Conservation (phyloP, 2,329 filamentous ascomycete species). For the Fusarium buharicum region DNA sequence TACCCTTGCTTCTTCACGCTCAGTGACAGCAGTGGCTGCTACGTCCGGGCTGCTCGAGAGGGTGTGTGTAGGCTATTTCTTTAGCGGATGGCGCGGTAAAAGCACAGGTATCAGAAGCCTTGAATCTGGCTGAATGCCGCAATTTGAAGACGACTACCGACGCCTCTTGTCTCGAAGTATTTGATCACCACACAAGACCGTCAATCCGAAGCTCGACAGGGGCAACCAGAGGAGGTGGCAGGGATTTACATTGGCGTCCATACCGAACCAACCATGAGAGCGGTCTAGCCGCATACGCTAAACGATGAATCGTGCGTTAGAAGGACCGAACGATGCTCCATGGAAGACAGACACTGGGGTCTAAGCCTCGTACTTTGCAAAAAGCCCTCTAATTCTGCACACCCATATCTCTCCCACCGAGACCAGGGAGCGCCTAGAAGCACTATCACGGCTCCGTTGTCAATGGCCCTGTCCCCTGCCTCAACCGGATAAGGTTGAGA, state of each 20-base stretch:
- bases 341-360: conserved; percentile 42
- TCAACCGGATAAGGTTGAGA: conserved; percentile 35
- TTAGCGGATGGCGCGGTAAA: conserved; percentile 16
- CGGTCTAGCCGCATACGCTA: conserved; percentile 38
- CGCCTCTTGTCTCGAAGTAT: conserved; percentile 20
- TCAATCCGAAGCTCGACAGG: conserved; percentile 33
- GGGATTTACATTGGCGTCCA: conserved; percentile 28
- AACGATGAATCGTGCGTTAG: conserved; percentile 46
- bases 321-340: conserved; percentile 47
- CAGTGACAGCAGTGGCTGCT: conserved; percentile 25
- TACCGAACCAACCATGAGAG: conserved; percentile 36
- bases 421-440: conserved; percentile 25
- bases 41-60: neutral
- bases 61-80: neutral
- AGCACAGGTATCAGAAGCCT: conserved; percentile 1
- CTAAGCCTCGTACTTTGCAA: conserved; percentile 46
- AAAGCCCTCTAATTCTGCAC: conserved; percentile 38
- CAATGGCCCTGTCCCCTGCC: conserved; percentile 21
- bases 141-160: conserved; percentile 31
- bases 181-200: conserved; percentile 22
- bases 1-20: conserved; percentile 18
- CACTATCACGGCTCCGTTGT: conserved; percentile 27
- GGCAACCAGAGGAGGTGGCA: conserved; percentile 40
- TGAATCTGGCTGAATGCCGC: conserved; percentile 30
- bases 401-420: conserved; percentile 25